Base-by-base conservation (phyloP, 1,284 basidiomycete genomes). In the Fomes fomentarius region DNA sequence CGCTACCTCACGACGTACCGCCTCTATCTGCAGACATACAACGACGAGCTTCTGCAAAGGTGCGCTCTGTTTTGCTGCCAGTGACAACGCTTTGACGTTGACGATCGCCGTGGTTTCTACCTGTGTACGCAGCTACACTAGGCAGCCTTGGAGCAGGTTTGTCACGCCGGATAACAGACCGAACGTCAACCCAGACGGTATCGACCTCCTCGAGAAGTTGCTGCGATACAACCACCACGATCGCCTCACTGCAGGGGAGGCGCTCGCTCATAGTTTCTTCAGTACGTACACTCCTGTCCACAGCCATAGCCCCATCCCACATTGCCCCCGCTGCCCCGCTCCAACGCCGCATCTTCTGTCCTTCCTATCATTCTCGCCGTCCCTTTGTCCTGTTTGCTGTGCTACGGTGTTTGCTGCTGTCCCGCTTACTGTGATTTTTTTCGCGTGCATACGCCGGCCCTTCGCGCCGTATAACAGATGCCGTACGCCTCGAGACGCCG, bases 171-270 rank as follows among this genome's bases (percentile, higher is more conserved):
- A 94, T 58, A 93, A 91, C 71, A 85, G 88, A 69, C 74, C 79
- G 42, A 86, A 86, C 63, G 86, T 90, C 50, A 86, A 87, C 7
- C 76, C 83, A 57, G 91, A 92, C 65, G 87, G 85, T 1, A 73
- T 91, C 60, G 91, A 94, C 71, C 85, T 95, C 56, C 73, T 96
- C 39, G 93, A 95, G 72, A 90, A 88, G 72, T 74, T 95, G 57
- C 78, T 96, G 61, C 81, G 85, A 49, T 95, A 93, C 72, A 87
- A 95, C 70, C 93, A 94, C 69, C 84, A 85, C 69, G 89, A 93
- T 69, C 81, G 93, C 56, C 76, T 92, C 51, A 94, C 93, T 19
- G 93, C 93, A 14, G 76, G 80, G 58, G 91, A 93, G 73, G 86
- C 87, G 34, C 85, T 89, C 72, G 77, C 76, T 46, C 89, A 93